Conservation (phyloP, 2,329 filamentous ascomycete species). For the Neoarthrinium moseri region DNA sequence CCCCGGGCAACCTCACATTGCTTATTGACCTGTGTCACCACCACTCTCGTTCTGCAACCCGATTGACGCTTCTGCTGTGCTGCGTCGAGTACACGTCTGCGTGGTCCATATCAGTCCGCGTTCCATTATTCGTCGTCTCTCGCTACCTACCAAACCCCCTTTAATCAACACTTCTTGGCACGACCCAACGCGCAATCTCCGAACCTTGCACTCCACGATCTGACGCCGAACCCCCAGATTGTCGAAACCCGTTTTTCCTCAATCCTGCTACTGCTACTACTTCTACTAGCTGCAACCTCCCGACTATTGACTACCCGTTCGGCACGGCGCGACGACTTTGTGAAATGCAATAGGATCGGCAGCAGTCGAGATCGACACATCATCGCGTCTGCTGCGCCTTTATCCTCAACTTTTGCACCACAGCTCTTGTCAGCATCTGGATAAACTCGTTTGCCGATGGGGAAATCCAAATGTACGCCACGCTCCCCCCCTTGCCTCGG, state of each 20-base stretch:
- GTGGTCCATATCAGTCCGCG: neutral
- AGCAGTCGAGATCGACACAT: neutral
- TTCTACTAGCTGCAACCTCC: neutral
- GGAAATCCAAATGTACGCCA: conserved; percentile 12
- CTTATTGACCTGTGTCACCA: no score
- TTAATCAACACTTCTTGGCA: conserved; percentile 5
- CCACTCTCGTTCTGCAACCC: neutral
- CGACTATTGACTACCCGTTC: neutral
- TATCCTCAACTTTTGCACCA: neutral
- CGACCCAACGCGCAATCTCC: conserved; percentile 8
- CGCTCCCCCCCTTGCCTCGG: neutral
- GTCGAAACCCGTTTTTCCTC: neutral
- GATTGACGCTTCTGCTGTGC: neutral
- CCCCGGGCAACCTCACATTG: neutral
- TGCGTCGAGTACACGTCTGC: neutral
- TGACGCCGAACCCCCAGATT: neutral
- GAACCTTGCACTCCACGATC: conserved; percentile 1
- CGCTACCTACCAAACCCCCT: conserved; percentile 4
- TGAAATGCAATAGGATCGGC: conserved; percentile 1
- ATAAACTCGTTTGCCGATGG: conserved; percentile 3
- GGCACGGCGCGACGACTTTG: neutral
- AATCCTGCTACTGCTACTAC: neutral
- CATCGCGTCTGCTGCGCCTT: neutral
- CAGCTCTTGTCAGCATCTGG: neutral
- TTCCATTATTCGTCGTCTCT: conserved; percentile 3